Base-by-base conservation (phyloP, 192 early-diverging fungal genomes). In the Coemansia biformis region DNA sequence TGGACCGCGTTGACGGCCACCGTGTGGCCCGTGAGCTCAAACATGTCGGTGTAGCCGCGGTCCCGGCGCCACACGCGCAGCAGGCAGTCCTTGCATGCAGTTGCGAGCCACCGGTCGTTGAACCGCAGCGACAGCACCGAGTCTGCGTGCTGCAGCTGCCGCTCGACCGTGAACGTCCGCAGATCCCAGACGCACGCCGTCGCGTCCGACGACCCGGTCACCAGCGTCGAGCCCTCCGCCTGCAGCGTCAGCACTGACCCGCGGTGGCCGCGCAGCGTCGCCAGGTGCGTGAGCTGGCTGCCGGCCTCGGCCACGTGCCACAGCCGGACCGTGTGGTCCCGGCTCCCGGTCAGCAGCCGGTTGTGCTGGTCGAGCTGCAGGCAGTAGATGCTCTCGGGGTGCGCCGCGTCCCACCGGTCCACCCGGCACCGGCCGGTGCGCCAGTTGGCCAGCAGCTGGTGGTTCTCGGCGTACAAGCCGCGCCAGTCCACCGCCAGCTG, bases 211-310 rank as follows among this genome's bases (percentile, higher is more conserved):
- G 85, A 85, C 6, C 86, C 88, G 14, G 82, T 87, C 9, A 85
- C 54, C 36, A 89, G 79, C 43, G 63, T 66, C 11, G 56, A 17
- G 13, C 75, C 78, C 41, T 92, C 78, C 35, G 81, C 91, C 43
- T 94, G 91, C 15, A 96, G 71, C 46, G 91, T 94, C 36, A 94
- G 71, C 8, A 96, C 92, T 24, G 86, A 89, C 8, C 80, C 88
- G 2, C 44, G 43, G 60, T 96, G 92, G 11, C 83, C 85, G 6
- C 29, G 32, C 37, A 90, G 78, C 4, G 89, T 89, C 22, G 72
- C 60, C 18, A 77, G 55, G 26, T 45, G 64, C 38, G 54, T 57
- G 24, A 54, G 55, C 26, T 54, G 57, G 43, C 78, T 79, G 41
- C 43, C 37, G 0, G 77, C 75, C 5, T 84, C 78, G 13, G 70